Conservation (phyloP, 1,284 basidiomycete species). For the Fomitopsis pinicola region DNA sequence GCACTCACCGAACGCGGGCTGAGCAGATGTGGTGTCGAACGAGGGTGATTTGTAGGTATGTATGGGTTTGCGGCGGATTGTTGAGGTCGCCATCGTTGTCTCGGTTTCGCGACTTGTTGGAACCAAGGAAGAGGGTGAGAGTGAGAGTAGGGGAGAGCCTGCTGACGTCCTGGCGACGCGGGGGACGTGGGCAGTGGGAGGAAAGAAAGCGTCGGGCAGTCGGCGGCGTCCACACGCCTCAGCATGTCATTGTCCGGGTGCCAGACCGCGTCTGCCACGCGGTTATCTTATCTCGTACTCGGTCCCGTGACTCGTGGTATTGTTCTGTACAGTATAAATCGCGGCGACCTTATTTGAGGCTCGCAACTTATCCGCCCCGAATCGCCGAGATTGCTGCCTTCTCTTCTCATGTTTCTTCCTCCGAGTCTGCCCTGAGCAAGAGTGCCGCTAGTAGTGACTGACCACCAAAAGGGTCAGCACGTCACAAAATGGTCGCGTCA, state of each 20-base stretch:
- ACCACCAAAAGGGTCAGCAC: no score
- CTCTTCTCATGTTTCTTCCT: no score
- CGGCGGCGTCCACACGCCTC: background rate
- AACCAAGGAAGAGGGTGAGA: background rate
- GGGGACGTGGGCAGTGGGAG: slow-evolving; percentile 2
- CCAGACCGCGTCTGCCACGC: slow-evolving; percentile 11
- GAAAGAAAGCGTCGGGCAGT: slow-evolving; percentile 2
- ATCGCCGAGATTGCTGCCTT: no score
- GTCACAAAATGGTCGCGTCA: no score
- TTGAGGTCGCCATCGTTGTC: slow-evolving; percentile 11
- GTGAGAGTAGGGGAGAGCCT: background rate
- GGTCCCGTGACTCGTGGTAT: background rate
- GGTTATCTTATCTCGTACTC: slow-evolving; percentile 18
- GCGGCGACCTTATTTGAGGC: background rate
- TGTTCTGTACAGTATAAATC: background rate
- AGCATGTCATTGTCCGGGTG: background rate
- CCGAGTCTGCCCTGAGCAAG: no score
- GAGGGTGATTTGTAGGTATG: slow-evolving; percentile 30
- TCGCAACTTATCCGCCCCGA: background rate
- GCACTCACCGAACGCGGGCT: slow-evolving; percentile 16
- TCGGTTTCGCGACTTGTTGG: background rate
- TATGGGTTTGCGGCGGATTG: slow-evolving; percentile 28
- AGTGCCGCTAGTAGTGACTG: no score
- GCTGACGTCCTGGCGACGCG: background rate
- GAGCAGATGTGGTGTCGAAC: slow-evolving; percentile 14